These are phyloP conservation scores for Juglanconis oblonga DNA, from an alignment of 2,329 filamentous ascomycete species.

Conservation along the genomic window DNA sequence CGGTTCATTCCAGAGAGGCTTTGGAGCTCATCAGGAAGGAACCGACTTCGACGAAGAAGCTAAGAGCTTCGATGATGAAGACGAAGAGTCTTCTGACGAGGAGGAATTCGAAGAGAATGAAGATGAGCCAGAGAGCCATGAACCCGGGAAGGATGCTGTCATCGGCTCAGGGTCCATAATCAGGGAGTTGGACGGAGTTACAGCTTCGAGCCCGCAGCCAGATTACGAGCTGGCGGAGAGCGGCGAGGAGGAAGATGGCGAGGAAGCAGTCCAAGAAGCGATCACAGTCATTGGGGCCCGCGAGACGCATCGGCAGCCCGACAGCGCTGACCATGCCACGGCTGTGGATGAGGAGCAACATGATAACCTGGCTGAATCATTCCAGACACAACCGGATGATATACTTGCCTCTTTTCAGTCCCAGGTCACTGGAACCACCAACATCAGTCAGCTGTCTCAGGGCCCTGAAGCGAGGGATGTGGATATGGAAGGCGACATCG, in stretches of 20 bases:
- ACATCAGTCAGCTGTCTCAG: background rate
- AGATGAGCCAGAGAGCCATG: conserved; percentile 8
- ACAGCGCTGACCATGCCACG: background rate
- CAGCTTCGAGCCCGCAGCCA: background rate
- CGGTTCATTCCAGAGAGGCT: background rate
- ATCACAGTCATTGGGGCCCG: background rate
- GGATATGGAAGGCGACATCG: background rate
- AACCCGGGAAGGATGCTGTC: background rate
- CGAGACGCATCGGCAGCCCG: background rate
- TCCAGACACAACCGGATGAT: background rate
- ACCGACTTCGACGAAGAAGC: background rate
- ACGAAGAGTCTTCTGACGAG: background rate
- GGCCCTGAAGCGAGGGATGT: background rate
- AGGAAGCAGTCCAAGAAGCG: background rate
- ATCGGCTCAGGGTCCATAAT: background rate
- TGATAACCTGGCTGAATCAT: background rate
- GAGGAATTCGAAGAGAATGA: conserved; percentile 14
- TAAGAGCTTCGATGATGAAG: background rate
- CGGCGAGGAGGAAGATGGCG: background rate
- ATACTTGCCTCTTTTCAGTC: background rate
- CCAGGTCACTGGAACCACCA: background rate
- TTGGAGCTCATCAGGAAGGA: background rate
- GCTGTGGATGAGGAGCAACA: background rate
- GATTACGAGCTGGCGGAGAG: background rate
- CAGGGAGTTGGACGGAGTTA: conserved; percentile 7